phyloP scores from a whole-genome alignment of 2,329 filamentous ascomycete genomes.

The Sclerotinia spermophila region DNA sequence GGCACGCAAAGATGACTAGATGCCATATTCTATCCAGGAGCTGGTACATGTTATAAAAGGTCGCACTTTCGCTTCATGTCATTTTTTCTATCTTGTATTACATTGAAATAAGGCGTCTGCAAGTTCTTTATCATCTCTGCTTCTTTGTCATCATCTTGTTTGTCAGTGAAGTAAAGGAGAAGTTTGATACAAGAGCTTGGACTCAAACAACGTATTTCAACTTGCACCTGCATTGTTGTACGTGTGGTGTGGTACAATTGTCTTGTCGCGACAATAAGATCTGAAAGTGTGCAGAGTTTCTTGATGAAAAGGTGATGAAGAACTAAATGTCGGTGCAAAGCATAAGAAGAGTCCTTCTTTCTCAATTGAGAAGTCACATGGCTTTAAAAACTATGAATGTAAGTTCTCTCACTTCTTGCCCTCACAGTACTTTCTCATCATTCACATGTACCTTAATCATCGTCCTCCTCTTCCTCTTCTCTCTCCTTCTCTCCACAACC shows the following conservation, averaged over 20 bases:
- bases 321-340: background rate
- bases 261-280: background rate
- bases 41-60: background rate
- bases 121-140: background rate
- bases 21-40: background rate
- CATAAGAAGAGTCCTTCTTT: background rate
- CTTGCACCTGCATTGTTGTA: background rate
- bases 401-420: background rate
- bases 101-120: background rate
- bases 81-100: background rate
- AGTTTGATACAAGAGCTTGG: background rate
- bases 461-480: background rate
- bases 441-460: fast-evolving
- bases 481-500: background rate
- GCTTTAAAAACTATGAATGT: background rate
- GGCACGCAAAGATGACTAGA: background rate
- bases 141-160: background rate
- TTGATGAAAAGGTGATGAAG: background rate
- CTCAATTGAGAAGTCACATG: background rate
- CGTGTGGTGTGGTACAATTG: background rate
- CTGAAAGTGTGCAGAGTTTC: background rate
- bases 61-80: background rate
- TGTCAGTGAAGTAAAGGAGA: background rate
- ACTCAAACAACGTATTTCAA: background rate
- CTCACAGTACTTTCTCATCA: background rate